A percentile compares a stretch with the other conserved stretches of the same genome.
These are phyloP conservation scores for Hortaea sp. DNA, from an alignment of 2,329 filamentous ascomycete genomes.

Conservation along the genomic window DNA sequence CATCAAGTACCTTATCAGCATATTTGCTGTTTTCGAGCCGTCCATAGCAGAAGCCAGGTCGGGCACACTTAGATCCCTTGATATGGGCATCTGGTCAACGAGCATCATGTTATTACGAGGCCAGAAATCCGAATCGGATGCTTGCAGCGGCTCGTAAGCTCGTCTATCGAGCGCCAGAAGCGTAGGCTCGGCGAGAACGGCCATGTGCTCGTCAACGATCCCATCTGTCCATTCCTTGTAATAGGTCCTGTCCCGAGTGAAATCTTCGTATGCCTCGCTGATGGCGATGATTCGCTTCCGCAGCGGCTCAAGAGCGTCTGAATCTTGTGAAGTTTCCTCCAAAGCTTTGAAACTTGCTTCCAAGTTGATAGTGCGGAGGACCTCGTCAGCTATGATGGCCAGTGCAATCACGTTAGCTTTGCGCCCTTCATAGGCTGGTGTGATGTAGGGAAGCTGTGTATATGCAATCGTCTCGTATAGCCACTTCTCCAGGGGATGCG, in stretches of 20 bases:
- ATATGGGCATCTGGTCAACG: conserved; percentile 56
- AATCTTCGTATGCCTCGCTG: background rate
- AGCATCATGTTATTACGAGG: conserved; percentile 43
- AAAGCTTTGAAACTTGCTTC: conserved; percentile 18
- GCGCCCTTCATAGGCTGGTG: background rate
- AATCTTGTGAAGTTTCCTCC: conserved; percentile 1
- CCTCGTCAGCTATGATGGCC: conserved; percentile 7
- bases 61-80: conserved; percentile 19
- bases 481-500: background rate
- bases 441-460: background rate
- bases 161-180: conserved; percentile 59
- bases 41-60: conserved; percentile 16
- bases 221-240: background rate
- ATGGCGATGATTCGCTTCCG: conserved; percentile 1
- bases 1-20: conserved; percentile 42
- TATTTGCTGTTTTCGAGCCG: conserved; percentile 19
- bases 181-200: conserved; percentile 12
- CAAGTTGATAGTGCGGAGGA: conserved; percentile 16
- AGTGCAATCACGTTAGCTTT: background rate
- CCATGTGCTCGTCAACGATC: conserved; percentile 13
- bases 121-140: conserved; percentile 52
- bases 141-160: conserved; percentile 57
- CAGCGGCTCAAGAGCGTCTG: conserved; percentile 4
- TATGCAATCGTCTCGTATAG: background rate
- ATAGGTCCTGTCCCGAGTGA: background rate